A percentile compares a stretch with the other conserved stretches of the same genome.
Conservation (phyloP, 331 rosid genomes). For the Malus hybrid region DNA sequence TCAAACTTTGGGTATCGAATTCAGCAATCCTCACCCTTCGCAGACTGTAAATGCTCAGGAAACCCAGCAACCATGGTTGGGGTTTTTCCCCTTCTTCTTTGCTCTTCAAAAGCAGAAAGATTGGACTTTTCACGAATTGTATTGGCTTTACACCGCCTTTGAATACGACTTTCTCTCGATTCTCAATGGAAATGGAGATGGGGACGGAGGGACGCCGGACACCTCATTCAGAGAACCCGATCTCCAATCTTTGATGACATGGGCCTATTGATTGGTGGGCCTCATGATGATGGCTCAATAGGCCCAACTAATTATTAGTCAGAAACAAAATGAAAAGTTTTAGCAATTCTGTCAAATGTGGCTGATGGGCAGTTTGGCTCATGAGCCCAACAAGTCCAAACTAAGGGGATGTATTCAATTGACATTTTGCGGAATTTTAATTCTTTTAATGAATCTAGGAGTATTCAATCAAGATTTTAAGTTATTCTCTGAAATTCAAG, state of each 20-base stretch:
- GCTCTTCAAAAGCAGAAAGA: neutral
- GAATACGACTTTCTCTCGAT: neutral
- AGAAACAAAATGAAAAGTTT: no score
- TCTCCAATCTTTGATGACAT: neutral
- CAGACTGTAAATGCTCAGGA: neutral
- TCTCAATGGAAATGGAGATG: neutral
- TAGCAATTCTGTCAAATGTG: neutral
- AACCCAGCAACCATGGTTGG: constrained; percentile 26
- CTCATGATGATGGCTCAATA: neutral
- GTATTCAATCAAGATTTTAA: no score
- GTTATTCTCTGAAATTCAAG: no score
- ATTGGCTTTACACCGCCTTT: neutral
- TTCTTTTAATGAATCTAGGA: no score
- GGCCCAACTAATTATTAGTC: neutral
- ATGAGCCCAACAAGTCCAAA: neutral
- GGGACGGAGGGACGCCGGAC: neutral
- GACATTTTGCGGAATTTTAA: no score
- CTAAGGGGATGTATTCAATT: neutral
- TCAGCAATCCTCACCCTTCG: constrained; percentile 5
- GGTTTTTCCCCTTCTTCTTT: neutral
- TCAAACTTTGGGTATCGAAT: neutral
- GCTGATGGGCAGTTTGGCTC: neutral
- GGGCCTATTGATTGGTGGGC: neutral
- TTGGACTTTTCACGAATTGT: neutral
- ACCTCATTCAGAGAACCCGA: neutral